Conservation (phyloP, 1,139 yeast species). For the Suhomyces yuchorum region DNA sequence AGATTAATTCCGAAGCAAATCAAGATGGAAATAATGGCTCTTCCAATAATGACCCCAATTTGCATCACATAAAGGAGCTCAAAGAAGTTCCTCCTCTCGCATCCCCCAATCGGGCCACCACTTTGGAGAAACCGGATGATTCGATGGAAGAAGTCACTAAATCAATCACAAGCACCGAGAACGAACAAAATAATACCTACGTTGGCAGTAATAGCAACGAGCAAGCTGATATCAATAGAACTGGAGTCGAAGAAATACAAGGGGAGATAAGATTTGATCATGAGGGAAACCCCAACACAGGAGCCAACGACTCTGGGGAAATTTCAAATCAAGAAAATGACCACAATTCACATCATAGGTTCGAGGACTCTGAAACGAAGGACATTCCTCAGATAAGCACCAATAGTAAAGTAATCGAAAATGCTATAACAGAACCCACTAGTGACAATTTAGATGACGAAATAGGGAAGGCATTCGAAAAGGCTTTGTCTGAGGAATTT, state of each 20-base stretch:
- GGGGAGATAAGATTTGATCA: background rate
- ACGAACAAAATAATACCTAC: background rate
- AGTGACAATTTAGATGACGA: background rate
- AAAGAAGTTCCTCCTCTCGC: background rate
- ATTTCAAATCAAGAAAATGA: no score
- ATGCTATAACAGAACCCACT: background rate
- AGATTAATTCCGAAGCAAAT: background rate
- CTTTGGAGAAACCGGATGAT: background rate
- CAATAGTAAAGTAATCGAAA: background rate
- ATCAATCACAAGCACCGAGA: background rate
- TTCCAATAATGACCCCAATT: background rate
- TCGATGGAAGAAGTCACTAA: background rate
- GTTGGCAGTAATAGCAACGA: background rate
- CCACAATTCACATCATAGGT: no score
- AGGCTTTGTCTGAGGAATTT: background rate
- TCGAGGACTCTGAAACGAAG: background rate
- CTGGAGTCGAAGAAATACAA: background rate
- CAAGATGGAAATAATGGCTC: background rate
- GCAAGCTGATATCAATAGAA: background rate
- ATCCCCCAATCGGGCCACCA: background rate
- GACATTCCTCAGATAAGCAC: background rate
- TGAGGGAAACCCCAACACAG: no score
- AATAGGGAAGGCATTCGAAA: slow-evolving; percentile 1
- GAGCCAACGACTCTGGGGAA: no score
- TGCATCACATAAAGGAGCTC: background rate